Evolutionary conservation across 1,284 basidiomycete genomes (phyloP).

Genomic region (Cystobasidium pallidum): DNA sequence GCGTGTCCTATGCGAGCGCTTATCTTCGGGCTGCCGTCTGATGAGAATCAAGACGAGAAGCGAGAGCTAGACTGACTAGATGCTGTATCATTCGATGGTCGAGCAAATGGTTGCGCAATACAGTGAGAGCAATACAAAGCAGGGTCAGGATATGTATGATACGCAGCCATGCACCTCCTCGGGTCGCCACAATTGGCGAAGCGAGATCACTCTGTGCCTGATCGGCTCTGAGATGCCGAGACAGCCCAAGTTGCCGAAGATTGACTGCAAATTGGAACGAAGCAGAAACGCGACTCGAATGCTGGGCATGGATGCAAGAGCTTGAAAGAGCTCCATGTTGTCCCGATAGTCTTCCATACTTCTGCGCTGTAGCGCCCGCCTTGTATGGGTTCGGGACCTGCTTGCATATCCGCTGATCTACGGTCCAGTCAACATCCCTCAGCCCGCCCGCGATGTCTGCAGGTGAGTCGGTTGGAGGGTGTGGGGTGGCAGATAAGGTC

Average conservation of each 20-base stretch:
- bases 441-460: conserved; percentile 19
- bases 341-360: neutral
- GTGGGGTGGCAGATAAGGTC: neutral
- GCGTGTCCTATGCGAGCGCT: conserved; percentile 94
- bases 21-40: conserved; percentile 60
- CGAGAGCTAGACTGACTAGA: neutral
- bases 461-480: conserved; percentile 12
- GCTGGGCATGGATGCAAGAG: neutral
- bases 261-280: conserved; percentile 9
- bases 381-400: neutral
- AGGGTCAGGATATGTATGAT: no score
- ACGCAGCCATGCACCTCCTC: no score
- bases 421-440: neutral
- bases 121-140: no score
- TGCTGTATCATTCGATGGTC: neutral
- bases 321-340: neutral
- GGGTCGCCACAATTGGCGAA: no score
- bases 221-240: neutral
- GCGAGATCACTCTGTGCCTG: neutral
- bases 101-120: no score
- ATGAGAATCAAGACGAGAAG: neutral
- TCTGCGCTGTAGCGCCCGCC: neutral
- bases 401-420: neutral
- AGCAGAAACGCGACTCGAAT: neutral
- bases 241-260: conserved; percentile 4